A percentile compares a stretch with the other conserved stretches of the same genome.
These are phyloP conservation scores for Flaveria floridana DNA, from an alignment of 140 eudicot species.

Conservation along the genomic window DNA sequence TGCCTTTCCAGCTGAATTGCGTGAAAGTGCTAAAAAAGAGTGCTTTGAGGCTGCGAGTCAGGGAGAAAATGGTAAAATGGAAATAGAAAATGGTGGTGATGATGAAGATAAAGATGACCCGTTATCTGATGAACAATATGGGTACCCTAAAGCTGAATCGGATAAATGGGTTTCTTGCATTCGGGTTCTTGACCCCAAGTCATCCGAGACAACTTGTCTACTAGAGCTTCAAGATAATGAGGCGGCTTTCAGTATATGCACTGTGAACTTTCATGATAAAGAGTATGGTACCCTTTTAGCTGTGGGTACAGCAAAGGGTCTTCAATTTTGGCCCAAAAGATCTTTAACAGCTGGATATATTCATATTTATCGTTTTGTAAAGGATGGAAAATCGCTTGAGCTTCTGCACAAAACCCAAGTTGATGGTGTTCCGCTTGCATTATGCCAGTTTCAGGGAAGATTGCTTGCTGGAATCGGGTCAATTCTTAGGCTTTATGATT, in stretches of 20 bases:
- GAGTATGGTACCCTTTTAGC: constrained; percentile 93
- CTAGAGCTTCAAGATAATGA: constrained; percentile 95
- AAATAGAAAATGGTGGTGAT: constrained; percentile 75
- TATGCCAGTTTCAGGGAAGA: constrained; percentile 92
- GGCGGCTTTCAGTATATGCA: constrained; percentile 93
- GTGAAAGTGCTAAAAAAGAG: constrained; percentile 88
- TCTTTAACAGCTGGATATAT: constrained; percentile 76
- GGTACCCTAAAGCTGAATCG: constrained; percentile 91
- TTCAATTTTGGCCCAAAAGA: constrained; percentile 88
- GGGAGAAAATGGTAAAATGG: constrained; percentile 83
- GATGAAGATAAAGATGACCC: constrained; percentile 76
- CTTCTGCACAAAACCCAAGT: constrained; percentile 97
- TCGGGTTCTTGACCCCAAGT: constrained; percentile 91
- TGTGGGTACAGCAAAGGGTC: constrained; percentile 95
- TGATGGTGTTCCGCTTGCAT: constrained; percentile 92
- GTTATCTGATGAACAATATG: constrained; percentile 92
- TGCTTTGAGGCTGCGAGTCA: constrained; percentile 79
- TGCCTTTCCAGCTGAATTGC: constrained; percentile 87
- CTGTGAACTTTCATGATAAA: constrained; percentile 90
- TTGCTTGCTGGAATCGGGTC: constrained; percentile 90
- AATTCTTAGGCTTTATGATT: constrained; percentile 83
- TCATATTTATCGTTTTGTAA: constrained; percentile 83
- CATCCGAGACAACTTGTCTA: constrained; percentile 72
- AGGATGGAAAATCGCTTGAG: constrained; percentile 83
- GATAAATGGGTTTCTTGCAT: constrained; percentile 96